Conservation (phyloP, 2,329 filamentous ascomycete genomes). For the Aspergillus tamarii region DNA sequence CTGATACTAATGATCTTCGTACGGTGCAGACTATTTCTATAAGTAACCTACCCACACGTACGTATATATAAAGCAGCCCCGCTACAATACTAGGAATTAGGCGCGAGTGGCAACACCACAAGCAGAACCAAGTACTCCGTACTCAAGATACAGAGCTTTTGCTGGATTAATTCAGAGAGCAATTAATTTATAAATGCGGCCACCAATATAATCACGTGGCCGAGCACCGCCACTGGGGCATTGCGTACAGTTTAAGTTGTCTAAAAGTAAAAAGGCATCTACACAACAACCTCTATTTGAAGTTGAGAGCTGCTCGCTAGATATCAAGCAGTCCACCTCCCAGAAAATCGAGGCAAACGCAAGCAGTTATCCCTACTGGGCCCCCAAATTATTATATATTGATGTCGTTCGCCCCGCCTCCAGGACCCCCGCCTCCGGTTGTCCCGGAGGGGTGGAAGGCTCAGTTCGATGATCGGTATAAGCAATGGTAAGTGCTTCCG, state of each 20-base stretch:
- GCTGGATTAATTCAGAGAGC: not conserved
- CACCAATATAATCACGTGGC: not conserved
- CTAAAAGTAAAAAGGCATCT: not conserved
- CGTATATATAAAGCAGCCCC: too few species aligned
- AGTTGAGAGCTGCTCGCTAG: not conserved
- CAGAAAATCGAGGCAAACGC: not conserved
- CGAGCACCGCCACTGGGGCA: slow-evolving; percentile 24
- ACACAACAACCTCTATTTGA: not conserved
- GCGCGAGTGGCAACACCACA: too few species aligned
- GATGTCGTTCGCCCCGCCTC: slow-evolving; percentile 47
- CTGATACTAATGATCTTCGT: not conserved
- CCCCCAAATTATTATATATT: not conserved
- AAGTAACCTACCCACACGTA: not conserved
- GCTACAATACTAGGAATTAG: too few species aligned
- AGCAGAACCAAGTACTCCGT: not conserved
- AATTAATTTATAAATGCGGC: not conserved
- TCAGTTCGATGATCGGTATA: slow-evolving; percentile 85
- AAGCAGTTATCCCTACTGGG: not conserved
- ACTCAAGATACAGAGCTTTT: not conserved
- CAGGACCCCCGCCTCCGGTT: slow-evolving; percentile 59
- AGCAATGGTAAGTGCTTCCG: slow-evolving; percentile 66
- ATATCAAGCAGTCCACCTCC: not conserved
- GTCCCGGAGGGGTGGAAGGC: slow-evolving; percentile 82
- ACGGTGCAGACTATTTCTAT: not conserved
- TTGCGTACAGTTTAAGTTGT: not conserved